Base-by-base conservation (phyloP, 106 monocot species). In the Amphibolis antarctica region DNA sequence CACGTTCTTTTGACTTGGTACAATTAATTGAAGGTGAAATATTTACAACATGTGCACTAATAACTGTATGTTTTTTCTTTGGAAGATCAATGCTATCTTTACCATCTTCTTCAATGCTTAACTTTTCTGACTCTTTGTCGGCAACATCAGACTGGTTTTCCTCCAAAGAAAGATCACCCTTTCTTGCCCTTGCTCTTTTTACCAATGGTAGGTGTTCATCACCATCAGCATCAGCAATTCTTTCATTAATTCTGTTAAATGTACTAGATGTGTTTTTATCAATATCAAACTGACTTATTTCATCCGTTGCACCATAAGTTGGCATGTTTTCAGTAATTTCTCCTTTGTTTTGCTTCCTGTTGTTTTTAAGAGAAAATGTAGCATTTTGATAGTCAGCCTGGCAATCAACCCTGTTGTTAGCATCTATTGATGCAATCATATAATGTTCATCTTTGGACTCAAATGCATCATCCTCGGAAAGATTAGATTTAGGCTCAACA, bases 141-240 rank as follows among this genome's bases (percentile, higher is more conserved):
- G 66, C 43, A 14, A 64, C 71, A 62, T 71, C 70, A 49, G 67
- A 12, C 51, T 72, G 69, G 24, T 36, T 46, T 56, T 80, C 86
- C 58, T 92, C 78, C 43, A 51, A 17, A 43, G 62, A 67, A 50
- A 76, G 55, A 27, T 84, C 85, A 11, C 77, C 77, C 98, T 88
- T 88, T 5, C 98, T 67, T 14, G 84, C 85, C 62, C 98, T 87
- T 62, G 98, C 98, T 79, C 98, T 85, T 79, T 99, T 99, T 64
- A 99, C 91, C 72, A 91, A 69, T 57, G 98, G 98, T 44, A 99
- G 85, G 75, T 99, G 91, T 59, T 88, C 81, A 70, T 99, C 98
- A 55, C 98, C 91, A 81, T 88, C 78, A 27, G 74, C 70, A 30
- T 79, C 82, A 50, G 17, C 63, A 77, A 46, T 13, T 60, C 31